Base-by-base conservation (phyloP, 306 rosid genomes). In the Vigna angularis region DNA sequence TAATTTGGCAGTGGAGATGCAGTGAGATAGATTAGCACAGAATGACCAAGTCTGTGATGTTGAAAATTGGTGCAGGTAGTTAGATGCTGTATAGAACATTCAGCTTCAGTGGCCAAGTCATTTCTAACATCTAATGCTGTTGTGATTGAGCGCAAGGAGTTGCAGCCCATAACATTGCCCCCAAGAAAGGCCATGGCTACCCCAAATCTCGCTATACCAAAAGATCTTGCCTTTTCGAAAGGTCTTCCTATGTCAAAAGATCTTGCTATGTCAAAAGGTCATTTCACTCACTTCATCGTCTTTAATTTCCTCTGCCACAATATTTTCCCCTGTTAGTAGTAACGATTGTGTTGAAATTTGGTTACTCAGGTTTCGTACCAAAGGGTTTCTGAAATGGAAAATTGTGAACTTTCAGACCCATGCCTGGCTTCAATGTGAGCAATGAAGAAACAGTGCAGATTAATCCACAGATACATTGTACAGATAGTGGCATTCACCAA, bases 21-120 rank as follows among this genome's bases (percentile, higher is more conserved):
- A 15, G 15, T 38, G 24, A 7, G 34, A 45, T 53, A 7, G 34
- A 45, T 53, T 63, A 34, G 15, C 28, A 28, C 67, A 42, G 12
- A 30, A 45, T 42, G 64, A 20, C 30, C 52, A 28, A 40, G 49
- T 65, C 17, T 42, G 4, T 72, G 8, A 32, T 45, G 26, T 73
- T 74, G 57, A 76, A 77, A 45, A 44, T 68, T 75, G 76, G 26
- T 77, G 58, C 95, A 90, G 97, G 97, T 92, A 28, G 97, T 94
- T 77, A 86, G 95, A 80, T 94, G 97, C 78, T 94, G 98, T 76
- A 82, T 94, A 85, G 97, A 94, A 89, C 83, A 94, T 74, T 90
- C 98, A 3, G 95, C 97, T 62, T 92, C 97, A 1, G 98, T 94
- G 50, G 89, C 97, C 47, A 94, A 94, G 87, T 69, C 77, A 48